Conservation (phyloP, 83 land plant species). For the Picea abies region DNA sequence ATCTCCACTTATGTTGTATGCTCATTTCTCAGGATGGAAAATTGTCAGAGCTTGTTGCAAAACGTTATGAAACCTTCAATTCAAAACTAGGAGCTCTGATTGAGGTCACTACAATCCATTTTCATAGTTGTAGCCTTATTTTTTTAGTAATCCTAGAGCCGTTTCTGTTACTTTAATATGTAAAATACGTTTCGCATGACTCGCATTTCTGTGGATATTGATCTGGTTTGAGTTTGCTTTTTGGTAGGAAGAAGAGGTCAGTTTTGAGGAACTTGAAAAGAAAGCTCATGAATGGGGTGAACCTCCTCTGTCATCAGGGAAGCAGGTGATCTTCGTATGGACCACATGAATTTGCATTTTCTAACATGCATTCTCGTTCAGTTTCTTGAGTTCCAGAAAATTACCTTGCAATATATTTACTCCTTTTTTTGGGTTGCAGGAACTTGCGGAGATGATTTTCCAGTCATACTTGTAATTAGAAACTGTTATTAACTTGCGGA, state of each 20-base stretch:
- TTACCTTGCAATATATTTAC: background rate
- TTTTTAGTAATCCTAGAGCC: background rate
- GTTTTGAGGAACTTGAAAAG: constrained; percentile 29
- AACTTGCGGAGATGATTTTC: constrained; percentile 92
- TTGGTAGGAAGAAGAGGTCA: constrained; percentile 75
- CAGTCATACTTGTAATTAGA: constrained; percentile 37
- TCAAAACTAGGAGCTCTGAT: constrained; percentile 69
- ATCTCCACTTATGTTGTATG: constrained; percentile 10
- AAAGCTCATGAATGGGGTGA: constrained; percentile 83
- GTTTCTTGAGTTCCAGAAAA: background rate
- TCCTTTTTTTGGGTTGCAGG: constrained; percentile 49
- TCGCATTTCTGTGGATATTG: background rate
- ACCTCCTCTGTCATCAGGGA: constrained; percentile 81
- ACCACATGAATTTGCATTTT: background rate
- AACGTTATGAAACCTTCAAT: constrained; percentile 81
- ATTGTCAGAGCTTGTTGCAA: constrained; percentile 72
- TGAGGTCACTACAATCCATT: constrained; percentile 53
- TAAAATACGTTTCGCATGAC: background rate
- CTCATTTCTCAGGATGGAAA: constrained; percentile 62
- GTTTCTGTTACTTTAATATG: background rate
- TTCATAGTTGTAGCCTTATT: background rate
- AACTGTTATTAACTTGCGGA: constrained; percentile 59
- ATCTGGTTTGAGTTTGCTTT: constrained; percentile 11
- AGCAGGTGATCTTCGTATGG: constrained; percentile 67
- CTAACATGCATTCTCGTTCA: constrained; percentile 2